Base-by-base conservation (phyloP, 2,329 filamentous ascomycete species). In the Penicillium freii region DNA sequence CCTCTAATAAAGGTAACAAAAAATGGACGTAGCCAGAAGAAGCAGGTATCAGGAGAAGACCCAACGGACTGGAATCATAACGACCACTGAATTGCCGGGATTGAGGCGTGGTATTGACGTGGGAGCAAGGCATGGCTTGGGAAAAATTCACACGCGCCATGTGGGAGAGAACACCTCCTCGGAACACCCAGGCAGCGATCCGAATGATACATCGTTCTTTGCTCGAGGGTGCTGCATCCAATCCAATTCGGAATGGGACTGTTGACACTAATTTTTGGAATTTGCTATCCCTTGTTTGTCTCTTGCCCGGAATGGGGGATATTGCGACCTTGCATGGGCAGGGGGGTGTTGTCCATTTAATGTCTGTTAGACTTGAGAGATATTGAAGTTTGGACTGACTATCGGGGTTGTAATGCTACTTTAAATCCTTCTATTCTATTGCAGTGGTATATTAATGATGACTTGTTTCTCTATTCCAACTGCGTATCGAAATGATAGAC, bases 251-350 rank as follows among this genome's bases (percentile, higher is more conserved):
- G 51, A 52, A 46, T 49, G 54, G 52, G 19, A 40, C 25, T 57
- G 48, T 29, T 48, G 23, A 38, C 38, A 19, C 10, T 43, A 19
- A 39, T 52, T 57, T 57, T 51, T 51, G 27, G 31, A 15, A 23
- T 48, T 49, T 34, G 10, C 13, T 48, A 64, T 62, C 63, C 63
- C 63, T 65, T 64, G 63, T 54, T 65, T 64, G 63, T 54, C 46
- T 51, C 47, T 34, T 25, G 31, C n/a, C 23, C 17, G 50, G 60
- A 65, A 62, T 61, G 60, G 48, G 38, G 51, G 58, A 3, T 58
- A 61, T 54, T 61, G 58, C 55, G 43, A 46, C 62, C 63, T 64
- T 65, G 63, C 62, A 65, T 65, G 58, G 58, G 51, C 63, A 60
- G 57, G 62, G 60, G 61, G 56, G 19, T 36, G 19, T 29, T 49